Evolutionary conservation across 306 rosid genomes (phyloP), one percentile per base, ranked within the genome.

Genomic region (Vigna unguiculata): DNA sequence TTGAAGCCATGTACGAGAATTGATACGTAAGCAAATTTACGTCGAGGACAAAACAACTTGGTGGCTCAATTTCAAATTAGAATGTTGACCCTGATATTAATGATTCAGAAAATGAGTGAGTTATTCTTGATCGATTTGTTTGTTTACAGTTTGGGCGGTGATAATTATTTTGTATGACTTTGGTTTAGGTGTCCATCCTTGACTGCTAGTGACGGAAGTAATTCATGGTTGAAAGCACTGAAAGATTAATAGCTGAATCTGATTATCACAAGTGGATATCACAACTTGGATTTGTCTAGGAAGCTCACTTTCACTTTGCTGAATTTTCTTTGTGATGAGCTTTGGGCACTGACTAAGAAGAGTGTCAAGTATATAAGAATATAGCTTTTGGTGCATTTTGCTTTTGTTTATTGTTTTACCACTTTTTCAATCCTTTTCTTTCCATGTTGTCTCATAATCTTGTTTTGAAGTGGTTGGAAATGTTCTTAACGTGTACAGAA

Each of bases 241-340:
- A 28, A 62, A 51, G 59, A 80, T 25, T 86, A 54, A 20, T 77
- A 6, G 14, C 81, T 36, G 76, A 36, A 46, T 79, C 86, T 43
- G 47, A 55, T n/a, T 4, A 32, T 71, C 36, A 20, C 53, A 8
- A 12, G 13, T 0, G 83, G 80, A 41, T 83, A 86, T 19, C 9
- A 62, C 70, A 25, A 68, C 5, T 67, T 86, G 72, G 78, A 69
- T 38, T 72, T 76, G 14, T 76, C 81, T 4, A 53, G 11, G 5
- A 86, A 86, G 48, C 89, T 86, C 4, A 38, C n/a, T n/a, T n/a
- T n/a, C n/a, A n/a, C n/a, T 1, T 17, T 86, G 4, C 24, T 85
- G 65, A 82, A 75, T 66, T 82, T 82, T 72, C 76, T 85, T 0
- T 85, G 88, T 60, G 88, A 85, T 34, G 82, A 82, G 77, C 78